Base-by-base conservation (phyloP, 176 grass and related monocot species). In the Aegilops bicornis region DNA sequence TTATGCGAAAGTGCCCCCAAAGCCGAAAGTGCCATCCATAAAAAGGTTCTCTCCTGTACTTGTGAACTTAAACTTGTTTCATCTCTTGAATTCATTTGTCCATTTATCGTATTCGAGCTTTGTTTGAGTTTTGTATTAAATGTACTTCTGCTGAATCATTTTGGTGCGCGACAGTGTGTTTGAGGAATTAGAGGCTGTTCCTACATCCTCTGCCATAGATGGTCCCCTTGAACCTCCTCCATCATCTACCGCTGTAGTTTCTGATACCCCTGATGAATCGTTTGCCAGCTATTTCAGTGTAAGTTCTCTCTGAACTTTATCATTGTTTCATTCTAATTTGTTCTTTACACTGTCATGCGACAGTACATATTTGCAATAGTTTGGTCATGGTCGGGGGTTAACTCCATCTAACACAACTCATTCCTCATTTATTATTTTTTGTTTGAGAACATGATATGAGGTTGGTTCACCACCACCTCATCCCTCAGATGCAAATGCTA, bases 1-100 rank as follows among this genome's bases (percentile, higher is more conserved):
- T 69, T 97, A 95, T 0, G 88, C 92, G 6, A 95, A 95, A 82
- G 95, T 97, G 52, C 92, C 85, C 77, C 91, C 92, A 88, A 97
- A 97, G 73, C 87, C 89, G 14, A 97, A 91, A 94, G 87, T 88
- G 25, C 76, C 95, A 70, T 58, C 95, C 5, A 72, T 80, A 40
- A 95, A 95, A 91, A 97, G 92, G 95, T 97, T 72, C 64, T 83
- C 4, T 29, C 52, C 68, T 85, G 59, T 8, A n/a, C 5, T 69
- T 71, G 6, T 59, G 10, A 52, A 35, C 2, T 17, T 24, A 30
- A 29, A 47, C 5, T 52, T 65, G 19, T 20, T 59, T 81, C 42
- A 30, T 56, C 36, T 37, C 2, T 65, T 59, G 24, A 24, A 58
- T 89, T 14, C 9, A 76, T 10, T 24, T 20, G 0, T 10, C 24